phyloP scores from a whole-genome alignment of 2,329 filamentous ascomycete genomes.

The Eutypella sp. region DNA sequence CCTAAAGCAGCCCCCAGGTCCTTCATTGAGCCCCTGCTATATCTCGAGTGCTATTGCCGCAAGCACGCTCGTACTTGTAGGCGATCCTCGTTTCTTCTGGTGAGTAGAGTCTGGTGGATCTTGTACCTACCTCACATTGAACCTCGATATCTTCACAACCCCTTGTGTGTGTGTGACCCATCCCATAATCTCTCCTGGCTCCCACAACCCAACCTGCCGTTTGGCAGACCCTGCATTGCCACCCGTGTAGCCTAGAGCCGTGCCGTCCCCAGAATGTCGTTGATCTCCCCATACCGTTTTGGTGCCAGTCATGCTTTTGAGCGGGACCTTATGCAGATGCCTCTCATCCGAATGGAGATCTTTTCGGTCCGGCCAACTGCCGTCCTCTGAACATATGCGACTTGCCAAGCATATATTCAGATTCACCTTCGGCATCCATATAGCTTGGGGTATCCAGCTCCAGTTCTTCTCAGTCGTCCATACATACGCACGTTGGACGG shows the following conservation, averaged over 20 bases:
- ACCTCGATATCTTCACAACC: slow-evolving; percentile 26
- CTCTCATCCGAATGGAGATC: slow-evolving; percentile 30
- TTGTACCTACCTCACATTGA: slow-evolving; percentile 20
- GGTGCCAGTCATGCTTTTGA: slow-evolving; percentile 33
- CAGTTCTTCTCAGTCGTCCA: slow-evolving; percentile 20
- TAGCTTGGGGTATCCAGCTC: slow-evolving; percentile 25
- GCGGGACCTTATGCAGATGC: slow-evolving; percentile 34
- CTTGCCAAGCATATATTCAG: slow-evolving; percentile 32
- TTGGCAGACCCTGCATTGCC: slow-evolving; percentile 27
- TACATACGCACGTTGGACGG: slow-evolving; percentile 23
- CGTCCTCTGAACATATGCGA: slow-evolving; percentile 27
- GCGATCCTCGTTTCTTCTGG: slow-evolving; percentile 15
- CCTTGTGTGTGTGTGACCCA: slow-evolving; percentile 25
- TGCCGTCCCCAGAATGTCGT: slow-evolving; percentile 33
- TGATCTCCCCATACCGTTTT: slow-evolving; percentile 34
- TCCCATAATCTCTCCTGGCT: slow-evolving; percentile 23
- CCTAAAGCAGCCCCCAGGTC: slow-evolving; percentile 32
- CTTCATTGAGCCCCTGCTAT: slow-evolving; percentile 24
- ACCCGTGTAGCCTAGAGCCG: slow-evolving; percentile 29
- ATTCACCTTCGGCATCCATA: slow-evolving; percentile 26
- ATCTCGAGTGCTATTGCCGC: slow-evolving; percentile 26
- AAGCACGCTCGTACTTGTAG: slow-evolving; percentile 16
- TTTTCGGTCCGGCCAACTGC: slow-evolving; percentile 36
- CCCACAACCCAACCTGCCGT: slow-evolving; percentile 28
- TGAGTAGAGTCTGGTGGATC: slow-evolving; percentile 23